Evolutionary conservation across 225 moss, liverwort and hornwort species (phyloP).

Genomic region (Anthoceros angustus): DNA sequence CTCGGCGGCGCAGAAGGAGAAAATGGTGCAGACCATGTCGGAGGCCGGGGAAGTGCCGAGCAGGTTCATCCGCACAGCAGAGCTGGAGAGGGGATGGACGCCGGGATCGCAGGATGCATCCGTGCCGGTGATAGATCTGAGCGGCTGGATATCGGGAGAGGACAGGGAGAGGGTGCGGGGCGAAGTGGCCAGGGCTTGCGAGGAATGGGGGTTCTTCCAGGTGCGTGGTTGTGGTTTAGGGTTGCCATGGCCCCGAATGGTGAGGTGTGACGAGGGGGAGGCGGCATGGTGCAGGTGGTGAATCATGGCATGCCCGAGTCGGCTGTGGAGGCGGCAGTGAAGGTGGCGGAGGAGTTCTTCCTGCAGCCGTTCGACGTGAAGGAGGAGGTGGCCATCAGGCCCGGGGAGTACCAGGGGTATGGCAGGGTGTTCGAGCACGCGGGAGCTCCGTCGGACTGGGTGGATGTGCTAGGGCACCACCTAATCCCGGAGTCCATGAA

Average conservation of each 20-base stretch:
- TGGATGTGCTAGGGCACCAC: conserved; percentile 6
- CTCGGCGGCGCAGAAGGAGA: background rate
- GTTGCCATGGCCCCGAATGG: background rate
- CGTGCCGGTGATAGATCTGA: conserved; percentile 5
- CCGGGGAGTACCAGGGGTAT: conserved; percentile 6
- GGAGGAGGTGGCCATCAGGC: conserved; percentile 7
- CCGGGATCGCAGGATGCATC: background rate
- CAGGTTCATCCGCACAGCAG: background rate
- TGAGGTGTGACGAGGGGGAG: background rate
- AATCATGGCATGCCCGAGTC: conserved; percentile 7
- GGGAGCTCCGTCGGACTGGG: conserved; percentile 5
- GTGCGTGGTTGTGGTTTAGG: background rate
- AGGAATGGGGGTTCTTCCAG: conserved; percentile 12
- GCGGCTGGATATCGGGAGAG: conserved; percentile 7
- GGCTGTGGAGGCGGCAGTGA: background rate
- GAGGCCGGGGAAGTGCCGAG: background rate
- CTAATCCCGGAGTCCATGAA: conserved; percentile 8
- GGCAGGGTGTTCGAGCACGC: conserved; percentile 7
- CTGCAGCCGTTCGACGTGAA: conserved; percentile 8
- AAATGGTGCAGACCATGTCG: conserved; percentile 3
- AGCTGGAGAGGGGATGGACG: background rate
- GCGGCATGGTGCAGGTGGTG: conserved; percentile 8
- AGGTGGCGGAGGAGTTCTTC: conserved; percentile 7
- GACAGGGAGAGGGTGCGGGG: conserved; percentile 10
- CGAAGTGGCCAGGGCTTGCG: conserved; percentile 8